These are phyloP conservation scores for Candida rishiriensis DNA, from an alignment of 805 yeast species.

Conservation along the genomic window DNA sequence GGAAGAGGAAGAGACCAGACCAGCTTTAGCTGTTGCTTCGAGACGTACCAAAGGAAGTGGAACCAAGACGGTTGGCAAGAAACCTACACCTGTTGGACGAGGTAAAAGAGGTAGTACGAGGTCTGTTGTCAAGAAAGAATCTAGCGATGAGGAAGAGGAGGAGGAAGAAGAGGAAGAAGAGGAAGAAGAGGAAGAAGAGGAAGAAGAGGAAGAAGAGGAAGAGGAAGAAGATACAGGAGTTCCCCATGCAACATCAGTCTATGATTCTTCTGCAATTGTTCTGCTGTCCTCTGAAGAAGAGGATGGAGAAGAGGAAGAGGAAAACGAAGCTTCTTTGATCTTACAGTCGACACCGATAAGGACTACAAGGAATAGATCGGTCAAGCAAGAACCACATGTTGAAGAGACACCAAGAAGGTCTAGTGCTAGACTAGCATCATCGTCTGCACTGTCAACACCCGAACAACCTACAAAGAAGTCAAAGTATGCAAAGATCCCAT, in stretches of 20 bases:
- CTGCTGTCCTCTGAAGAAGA: constrained; percentile 11
- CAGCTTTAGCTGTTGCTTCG: too few relatives aligned
- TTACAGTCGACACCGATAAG: background rate
- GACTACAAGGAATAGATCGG: background rate
- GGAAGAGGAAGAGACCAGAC: constrained; percentile 2
- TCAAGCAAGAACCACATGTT: background rate
- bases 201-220: constrained; percentile 7
- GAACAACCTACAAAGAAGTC: too few relatives aligned
- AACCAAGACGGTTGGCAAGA: background rate
- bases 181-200: constrained; percentile 11
- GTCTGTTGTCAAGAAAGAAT: background rate
- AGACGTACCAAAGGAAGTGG: constrained; percentile 2
- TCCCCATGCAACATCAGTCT: background rate
- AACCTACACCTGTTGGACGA: background rate
- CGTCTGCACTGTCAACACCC: too few relatives aligned
- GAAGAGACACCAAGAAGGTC: background rate
- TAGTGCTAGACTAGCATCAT: background rate
- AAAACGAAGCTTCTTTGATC: background rate
- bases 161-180: constrained; percentile 15
- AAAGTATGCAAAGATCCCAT: too few relatives aligned
- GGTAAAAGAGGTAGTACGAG: background rate
- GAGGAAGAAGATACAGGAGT: background rate
- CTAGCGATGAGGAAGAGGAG: constrained; percentile 5
- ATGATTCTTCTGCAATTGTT: constrained; percentile 16
- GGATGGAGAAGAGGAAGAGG: background rate